These are phyloP conservation scores for Chlorophyllum brunneum DNA, from an alignment of 768 basidiomycete genomes.

Conservation along the genomic window DNA sequence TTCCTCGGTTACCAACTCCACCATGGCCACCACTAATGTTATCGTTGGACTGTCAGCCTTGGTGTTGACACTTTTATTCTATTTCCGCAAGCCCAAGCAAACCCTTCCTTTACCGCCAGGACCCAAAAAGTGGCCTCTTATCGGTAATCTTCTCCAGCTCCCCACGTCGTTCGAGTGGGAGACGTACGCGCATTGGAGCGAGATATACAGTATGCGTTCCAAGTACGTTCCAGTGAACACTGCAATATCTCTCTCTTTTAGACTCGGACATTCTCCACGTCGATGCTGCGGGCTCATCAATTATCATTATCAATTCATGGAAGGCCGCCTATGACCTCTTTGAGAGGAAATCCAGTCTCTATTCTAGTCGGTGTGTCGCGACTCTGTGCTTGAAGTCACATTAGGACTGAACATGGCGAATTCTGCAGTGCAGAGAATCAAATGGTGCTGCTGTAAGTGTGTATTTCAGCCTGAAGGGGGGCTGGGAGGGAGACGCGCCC, in stretches of 20 bases:
- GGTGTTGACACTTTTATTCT: not conserved
- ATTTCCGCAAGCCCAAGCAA: not conserved
- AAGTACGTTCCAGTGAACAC: no score
- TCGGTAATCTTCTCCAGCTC: constrained; percentile 38
- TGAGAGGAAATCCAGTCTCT: constrained; percentile 34
- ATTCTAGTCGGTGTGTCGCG: constrained; percentile 26
- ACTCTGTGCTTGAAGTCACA: not conserved
- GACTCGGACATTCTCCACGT: constrained; percentile 25
- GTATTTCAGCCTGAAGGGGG: not conserved
- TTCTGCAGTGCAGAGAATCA: constrained; percentile 1
- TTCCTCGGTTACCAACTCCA: no score
- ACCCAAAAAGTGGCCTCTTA: constrained; percentile 32
- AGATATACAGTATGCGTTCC: constrained; percentile 28
- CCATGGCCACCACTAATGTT: not conserved
- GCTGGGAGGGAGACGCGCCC: no score
- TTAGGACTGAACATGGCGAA: not conserved
- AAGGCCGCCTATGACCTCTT: constrained; percentile 34
- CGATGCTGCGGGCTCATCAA: constrained; percentile 18
- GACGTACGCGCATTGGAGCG: constrained; percentile 35
- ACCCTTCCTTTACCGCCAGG: constrained; percentile 36
- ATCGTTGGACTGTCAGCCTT: not conserved
- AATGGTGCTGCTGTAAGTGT: constrained; percentile 11
- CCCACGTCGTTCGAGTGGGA: constrained; percentile 33
- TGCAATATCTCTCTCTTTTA: not conserved
- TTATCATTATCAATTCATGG: constrained; percentile 28